Conservation (phyloP, 768 basidiomycete species). For the Lactarius hengduanensis region DNA sequence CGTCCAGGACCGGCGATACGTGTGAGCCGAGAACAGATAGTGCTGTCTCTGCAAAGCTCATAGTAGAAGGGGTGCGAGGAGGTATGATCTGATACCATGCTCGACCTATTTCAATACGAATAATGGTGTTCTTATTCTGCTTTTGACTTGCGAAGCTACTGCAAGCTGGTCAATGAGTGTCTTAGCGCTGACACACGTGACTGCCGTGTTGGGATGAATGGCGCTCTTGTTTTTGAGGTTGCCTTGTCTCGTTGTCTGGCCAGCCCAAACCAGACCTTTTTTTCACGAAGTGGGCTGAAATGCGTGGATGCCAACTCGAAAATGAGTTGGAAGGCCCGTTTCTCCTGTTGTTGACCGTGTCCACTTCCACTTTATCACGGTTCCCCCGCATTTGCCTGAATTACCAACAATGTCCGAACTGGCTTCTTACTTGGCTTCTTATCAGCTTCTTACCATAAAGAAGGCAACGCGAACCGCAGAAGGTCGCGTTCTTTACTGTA, state of each 20-base stretch:
- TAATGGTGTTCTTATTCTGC: constrained; percentile 7
- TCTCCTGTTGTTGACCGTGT: background rate
- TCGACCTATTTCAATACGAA: constrained; percentile 10
- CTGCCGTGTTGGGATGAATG: constrained; percentile 22
- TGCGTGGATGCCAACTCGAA: background rate
- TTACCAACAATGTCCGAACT: background rate
- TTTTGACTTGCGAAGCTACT: background rate
- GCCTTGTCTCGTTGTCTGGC: background rate
- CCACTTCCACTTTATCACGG: no score
- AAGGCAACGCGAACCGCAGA: background rate
- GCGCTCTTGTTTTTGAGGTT: constrained; percentile 18
- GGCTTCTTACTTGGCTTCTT: background rate
- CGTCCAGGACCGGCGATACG: constrained; percentile 1
- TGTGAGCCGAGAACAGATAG: constrained; percentile 14
- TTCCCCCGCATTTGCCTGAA: background rate
- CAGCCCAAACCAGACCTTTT: background rate
- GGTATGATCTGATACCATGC: background rate
- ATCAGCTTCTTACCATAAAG: background rate
- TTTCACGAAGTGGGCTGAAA: background rate
- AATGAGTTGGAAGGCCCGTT: background rate
- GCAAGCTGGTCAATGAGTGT: background rate
- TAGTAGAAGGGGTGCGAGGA: background rate
- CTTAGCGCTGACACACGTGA: background rate
- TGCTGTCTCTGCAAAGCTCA: constrained; percentile 13
- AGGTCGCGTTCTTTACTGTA: background rate